Percentiles rank a stretch among this genome's conserved stretches.
phyloP scores from a whole-genome alignment of 257 asterid genomes.

The Leonotis leonurus region DNA sequence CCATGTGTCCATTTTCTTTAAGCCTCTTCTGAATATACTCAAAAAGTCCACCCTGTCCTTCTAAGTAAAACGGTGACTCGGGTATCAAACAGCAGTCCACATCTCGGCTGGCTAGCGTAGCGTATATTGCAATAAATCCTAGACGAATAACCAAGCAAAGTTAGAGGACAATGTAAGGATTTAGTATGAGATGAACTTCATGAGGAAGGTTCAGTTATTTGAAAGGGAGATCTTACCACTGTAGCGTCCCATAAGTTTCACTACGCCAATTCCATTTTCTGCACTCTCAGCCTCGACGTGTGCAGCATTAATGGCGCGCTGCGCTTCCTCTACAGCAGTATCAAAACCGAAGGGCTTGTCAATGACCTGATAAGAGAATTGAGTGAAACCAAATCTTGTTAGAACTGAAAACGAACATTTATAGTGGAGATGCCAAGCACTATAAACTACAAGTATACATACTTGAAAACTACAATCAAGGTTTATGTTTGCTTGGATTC shows the following conservation, averaged over 20 bases:
- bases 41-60: slow-evolving; percentile 59
- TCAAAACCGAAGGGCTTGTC: slow-evolving; percentile 76
- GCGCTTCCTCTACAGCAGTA: slow-evolving; percentile 82
- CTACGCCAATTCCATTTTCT: slow-evolving; percentile 70
- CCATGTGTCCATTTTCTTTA: slow-evolving; percentile 72
- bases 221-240: slow-evolving; percentile 60
- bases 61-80: slow-evolving; percentile 64
- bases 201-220: too few species aligned
- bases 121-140: slow-evolving; percentile 73
- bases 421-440: neutral
- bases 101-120: slow-evolving; percentile 74
- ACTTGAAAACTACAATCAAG: slow-evolving; percentile 3
- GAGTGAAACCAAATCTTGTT: slow-evolving; percentile 3
- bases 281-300: slow-evolving; percentile 79
- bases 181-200: neutral
- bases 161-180: slow-evolving; percentile 4
- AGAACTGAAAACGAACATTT: slow-evolving; percentile 11
- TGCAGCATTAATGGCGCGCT: slow-evolving; percentile 76
- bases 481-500: neutral
- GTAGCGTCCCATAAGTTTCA: slow-evolving; percentile 70
- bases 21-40: slow-evolving; percentile 47
- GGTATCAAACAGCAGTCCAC: slow-evolving; percentile 77
- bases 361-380: slow-evolving; percentile 47
- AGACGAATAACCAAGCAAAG: slow-evolving; percentile 18
- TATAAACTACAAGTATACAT: neutral